Conservation (phyloP, 2,329 filamentous ascomycete species). For the Paracorniculantispora psalliotae region DNA sequence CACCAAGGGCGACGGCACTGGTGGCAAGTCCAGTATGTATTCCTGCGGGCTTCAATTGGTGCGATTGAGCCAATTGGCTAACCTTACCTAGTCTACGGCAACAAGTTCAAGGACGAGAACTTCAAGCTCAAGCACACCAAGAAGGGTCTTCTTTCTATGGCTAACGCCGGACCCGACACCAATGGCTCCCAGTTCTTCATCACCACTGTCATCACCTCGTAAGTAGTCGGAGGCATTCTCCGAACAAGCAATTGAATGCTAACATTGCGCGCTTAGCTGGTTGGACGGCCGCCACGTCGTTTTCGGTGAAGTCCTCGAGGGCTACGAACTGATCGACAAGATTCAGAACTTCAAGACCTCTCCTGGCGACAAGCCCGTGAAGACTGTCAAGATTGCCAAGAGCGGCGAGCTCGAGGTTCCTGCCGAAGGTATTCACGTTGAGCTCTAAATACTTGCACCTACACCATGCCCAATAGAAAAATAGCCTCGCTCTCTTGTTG, state of each 20-base stretch:
- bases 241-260: neutral
- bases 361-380: conserved; percentile 61
- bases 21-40: conserved; percentile 73
- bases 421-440: conserved; percentile 87
- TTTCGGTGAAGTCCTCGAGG: conserved; percentile 84
- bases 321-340: conserved; percentile 73
- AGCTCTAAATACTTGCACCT: conserved; percentile 59
- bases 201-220: conserved; percentile 74
- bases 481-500: conserved; percentile 14
- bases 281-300: conserved; percentile 81
- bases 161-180: conserved; percentile 79
- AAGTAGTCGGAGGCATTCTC: conserved; percentile 27
- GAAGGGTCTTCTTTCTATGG: conserved; percentile 79
- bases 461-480: conserved; percentile 14
- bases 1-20: conserved; percentile 75
- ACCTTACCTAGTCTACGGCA: conserved; percentile 64
- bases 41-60: neutral
- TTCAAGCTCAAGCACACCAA: conserved; percentile 92
- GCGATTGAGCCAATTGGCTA: conserved; percentile 16
- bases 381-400: conserved; percentile 72
- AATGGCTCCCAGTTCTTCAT: conserved; percentile 91
- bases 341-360: conserved; percentile 68
- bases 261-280: conserved; percentile 49
- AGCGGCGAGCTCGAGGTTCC: conserved; percentile 79
- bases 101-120: conserved; percentile 84